These are phyloP conservation scores for Polytrichum commune DNA, from an alignment of 225 moss, liverwort and hornwort genomes.

Conservation along the genomic window DNA sequence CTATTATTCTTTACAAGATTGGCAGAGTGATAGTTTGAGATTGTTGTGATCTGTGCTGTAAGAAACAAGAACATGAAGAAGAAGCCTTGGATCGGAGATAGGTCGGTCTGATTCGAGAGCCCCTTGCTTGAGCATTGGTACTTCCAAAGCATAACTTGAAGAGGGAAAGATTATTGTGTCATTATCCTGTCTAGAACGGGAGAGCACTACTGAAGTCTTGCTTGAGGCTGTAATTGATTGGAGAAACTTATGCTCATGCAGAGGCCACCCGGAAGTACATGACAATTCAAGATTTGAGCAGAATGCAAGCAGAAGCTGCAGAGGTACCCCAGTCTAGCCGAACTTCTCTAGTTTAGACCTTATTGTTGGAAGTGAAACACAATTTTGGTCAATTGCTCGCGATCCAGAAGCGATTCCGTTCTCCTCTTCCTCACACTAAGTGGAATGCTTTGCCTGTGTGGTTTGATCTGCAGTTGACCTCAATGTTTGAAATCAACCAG, in stretches of 20 bases:
- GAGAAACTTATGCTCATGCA: slow-evolving; percentile 11
- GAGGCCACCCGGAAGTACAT: slow-evolving; percentile 55
- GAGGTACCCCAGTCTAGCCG: slow-evolving; percentile 19
- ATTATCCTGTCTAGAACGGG: not conserved
- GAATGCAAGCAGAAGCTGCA: slow-evolving; percentile 51
- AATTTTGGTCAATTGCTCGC: not conserved
- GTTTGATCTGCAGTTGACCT: slow-evolving; percentile 27
- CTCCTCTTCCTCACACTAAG: not conserved
- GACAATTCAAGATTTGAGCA: slow-evolving; percentile 41
- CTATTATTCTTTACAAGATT: too few species aligned
- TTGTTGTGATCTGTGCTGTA: not conserved
- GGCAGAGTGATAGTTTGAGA: not conserved
- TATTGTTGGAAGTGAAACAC: not conserved
- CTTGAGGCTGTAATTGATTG: too few species aligned
- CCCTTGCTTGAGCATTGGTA: too few species aligned
- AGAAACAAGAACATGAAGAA: not conserved
- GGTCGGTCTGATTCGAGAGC: too few species aligned
- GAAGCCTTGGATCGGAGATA: too few species aligned
- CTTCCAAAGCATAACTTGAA: too few species aligned
- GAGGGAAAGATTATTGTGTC: too few species aligned
- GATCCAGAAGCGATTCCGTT: not conserved
- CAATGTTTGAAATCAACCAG: slow-evolving; percentile 34
- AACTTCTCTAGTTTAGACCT: not conserved
- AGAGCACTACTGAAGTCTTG: too few species aligned
- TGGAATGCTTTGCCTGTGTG: not conserved